Conservation (phyloP, 768 basidiomycete species). For the Trametopsis cervina region DNA sequence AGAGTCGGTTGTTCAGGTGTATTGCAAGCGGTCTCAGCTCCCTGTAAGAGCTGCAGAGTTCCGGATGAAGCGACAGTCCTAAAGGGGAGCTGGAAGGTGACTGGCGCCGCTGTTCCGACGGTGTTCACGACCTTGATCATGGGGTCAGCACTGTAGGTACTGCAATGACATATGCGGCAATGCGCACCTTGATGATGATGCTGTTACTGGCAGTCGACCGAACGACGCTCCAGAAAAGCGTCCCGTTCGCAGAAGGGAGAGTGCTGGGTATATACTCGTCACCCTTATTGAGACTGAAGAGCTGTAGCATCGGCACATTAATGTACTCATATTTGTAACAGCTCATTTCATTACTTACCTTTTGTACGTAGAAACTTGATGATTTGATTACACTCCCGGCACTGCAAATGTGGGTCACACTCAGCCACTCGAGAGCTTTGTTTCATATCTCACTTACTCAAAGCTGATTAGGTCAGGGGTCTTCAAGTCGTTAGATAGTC, state of each 20-base stretch:
- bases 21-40: slow-evolving; percentile 45
- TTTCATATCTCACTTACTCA: too few species aligned
- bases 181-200: slow-evolving; percentile 61
- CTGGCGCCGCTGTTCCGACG: slow-evolving; percentile 27
- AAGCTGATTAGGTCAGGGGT: slow-evolving; percentile 56
- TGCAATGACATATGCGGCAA: not conserved
- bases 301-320: slow-evolving; percentile 25
- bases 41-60: slow-evolving; percentile 42
- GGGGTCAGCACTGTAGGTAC: not conserved
- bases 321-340: not conserved
- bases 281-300: slow-evolving; percentile 58
- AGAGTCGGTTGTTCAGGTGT: slow-evolving; percentile 42
- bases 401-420: slow-evolving; percentile 29
- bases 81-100: slow-evolving; percentile 54
- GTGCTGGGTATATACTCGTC: slow-evolving; percentile 61
- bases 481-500: slow-evolving; percentile 19
- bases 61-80: slow-evolving; percentile 36
- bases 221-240: slow-evolving; percentile 57
- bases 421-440: too few species aligned
- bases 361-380: slow-evolving; percentile 56
- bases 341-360: slow-evolving; percentile 30
- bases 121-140: slow-evolving; percentile 48
- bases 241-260: slow-evolving; percentile 38
- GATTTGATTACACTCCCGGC: slow-evolving; percentile 49
- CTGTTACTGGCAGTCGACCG: slow-evolving; percentile 25